Evolutionary conservation across 2,329 filamentous ascomycete genomes (phyloP).

Genomic region (Ophiocordyceps australis): DNA sequence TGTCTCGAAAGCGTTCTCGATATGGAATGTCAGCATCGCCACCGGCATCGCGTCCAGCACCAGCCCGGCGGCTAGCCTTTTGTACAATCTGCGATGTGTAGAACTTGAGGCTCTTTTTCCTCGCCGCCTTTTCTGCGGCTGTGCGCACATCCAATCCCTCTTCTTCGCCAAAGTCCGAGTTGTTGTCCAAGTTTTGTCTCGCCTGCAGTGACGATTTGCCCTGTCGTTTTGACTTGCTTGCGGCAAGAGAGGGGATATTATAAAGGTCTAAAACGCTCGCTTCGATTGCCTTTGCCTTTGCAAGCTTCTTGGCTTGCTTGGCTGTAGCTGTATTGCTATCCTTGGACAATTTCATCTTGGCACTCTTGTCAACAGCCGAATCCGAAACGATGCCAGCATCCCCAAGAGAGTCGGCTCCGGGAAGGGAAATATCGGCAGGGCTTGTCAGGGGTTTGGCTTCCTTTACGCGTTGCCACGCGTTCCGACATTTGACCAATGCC

Average conservation of each 20-base stretch:
- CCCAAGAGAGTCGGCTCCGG: constrained; percentile 5
- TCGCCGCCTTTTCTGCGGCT: constrained; percentile 70
- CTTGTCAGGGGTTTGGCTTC: constrained; percentile 33
- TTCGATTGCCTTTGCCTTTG: constrained; percentile 43
- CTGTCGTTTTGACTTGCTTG: constrained; percentile 25
- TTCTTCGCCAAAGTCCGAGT: constrained; percentile 91
- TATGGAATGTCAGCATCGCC: constrained; percentile 75
- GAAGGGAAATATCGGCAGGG: constrained; percentile 12
- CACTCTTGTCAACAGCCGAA: constrained; percentile 12
- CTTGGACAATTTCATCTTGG: constrained; percentile 14
- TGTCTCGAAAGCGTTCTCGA: constrained; percentile 72
- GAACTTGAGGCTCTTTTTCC: constrained; percentile 87
- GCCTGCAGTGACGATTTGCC: constrained; percentile 10
- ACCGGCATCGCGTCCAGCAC: constrained; percentile 53
- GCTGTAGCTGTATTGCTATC: constrained; percentile 15
- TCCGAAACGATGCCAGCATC: constrained; percentile 4
- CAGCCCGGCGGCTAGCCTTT: constrained; percentile 72
- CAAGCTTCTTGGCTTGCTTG: constrained; percentile 22
- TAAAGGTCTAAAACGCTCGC: constrained; percentile 54
- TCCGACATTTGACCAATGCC: constrained; percentile 58
- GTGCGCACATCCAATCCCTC: constrained; percentile 58
- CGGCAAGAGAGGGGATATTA: constrained; percentile 32
- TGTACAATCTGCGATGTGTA: constrained; percentile 97
- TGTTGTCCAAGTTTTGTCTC: constrained; percentile 38
- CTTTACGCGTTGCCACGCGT: constrained; percentile 63